These are phyloP conservation scores for Coleophoma eucalyptorum DNA, from an alignment of 2,329 filamentous ascomycete genomes.

Conservation along the genomic window DNA sequence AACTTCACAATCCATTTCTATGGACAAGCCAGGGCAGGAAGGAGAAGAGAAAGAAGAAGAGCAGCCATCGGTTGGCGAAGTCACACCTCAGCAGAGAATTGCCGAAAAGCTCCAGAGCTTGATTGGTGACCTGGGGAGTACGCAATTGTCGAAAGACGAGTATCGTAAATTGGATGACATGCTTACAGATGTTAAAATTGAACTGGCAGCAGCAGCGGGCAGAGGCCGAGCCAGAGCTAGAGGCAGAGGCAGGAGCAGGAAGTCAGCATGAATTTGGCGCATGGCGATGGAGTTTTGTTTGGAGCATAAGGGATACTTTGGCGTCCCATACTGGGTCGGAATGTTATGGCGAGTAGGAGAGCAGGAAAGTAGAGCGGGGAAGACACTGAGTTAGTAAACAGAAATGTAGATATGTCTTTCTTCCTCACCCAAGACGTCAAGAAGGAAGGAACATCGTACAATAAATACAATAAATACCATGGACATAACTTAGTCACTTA, in stretches of 20 bases:
- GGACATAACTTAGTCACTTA: no score
- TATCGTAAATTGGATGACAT: slow-evolving; percentile 72
- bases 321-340: no score
- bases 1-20: neutral
- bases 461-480: no score
- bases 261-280: neutral
- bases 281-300: slow-evolving; percentile 1
- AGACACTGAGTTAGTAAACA: no score
- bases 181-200: slow-evolving; percentile 73
- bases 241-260: slow-evolving; percentile 50
- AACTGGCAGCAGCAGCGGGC: slow-evolving; percentile 67
- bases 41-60: neutral
- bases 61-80: neutral
- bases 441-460: no score
- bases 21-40: neutral
- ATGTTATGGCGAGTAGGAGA: no score
- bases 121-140: slow-evolving; percentile 54
- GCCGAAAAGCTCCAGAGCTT: slow-evolving; percentile 50
- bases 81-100: slow-evolving; percentile 39
- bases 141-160: slow-evolving; percentile 59
- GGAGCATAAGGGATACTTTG: no score
- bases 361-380: no score
- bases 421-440: no score
- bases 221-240: no score
- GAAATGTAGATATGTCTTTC: no score